A percentile compares a stretch with the other conserved stretches of the same genome.
Conservation (phyloP, 495 filamentous ascomycete genomes). For the Bombardia bombarda region DNA sequence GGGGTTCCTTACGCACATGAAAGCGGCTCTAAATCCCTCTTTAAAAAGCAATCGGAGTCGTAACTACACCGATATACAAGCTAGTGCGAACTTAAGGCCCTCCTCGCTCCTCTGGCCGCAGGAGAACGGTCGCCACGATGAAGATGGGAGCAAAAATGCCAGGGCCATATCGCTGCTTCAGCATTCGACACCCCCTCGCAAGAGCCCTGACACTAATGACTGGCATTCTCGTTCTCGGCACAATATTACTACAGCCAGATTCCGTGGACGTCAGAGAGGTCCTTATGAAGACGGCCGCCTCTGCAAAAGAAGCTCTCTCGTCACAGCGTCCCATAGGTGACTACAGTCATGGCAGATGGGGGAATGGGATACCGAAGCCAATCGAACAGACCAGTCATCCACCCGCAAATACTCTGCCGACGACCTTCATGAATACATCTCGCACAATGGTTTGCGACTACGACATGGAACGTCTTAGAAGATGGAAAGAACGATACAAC, state of each 20-base stretch:
- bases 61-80: neutral
- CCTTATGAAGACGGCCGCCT: slow-evolving; percentile 29
- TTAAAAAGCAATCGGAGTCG: too few relatives aligned
- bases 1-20: too few relatives aligned
- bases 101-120: neutral
- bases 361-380: neutral
- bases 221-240: slow-evolving; percentile 25
- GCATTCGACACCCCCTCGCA: slow-evolving; percentile 36
- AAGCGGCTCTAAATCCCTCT: too few relatives aligned
- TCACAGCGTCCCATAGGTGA: slow-evolving; percentile 23
- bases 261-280: slow-evolving; percentile 28
- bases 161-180: slow-evolving; percentile 31
- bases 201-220: slow-evolving; percentile 29
- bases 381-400: slow-evolving; percentile 1
- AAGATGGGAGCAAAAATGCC: slow-evolving; percentile 30
- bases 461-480: slow-evolving; percentile 31
- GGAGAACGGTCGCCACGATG: too few relatives aligned
- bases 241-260: slow-evolving; percentile 28
- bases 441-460: slow-evolving; percentile 36
- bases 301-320: slow-evolving; percentile 23
- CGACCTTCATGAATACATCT: slow-evolving; percentile 8
- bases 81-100: neutral
- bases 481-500: slow-evolving; percentile 35
- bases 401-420: slow-evolving; percentile 10
- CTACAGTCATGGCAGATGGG: slow-evolving; percentile 2